Base-by-base conservation (phyloP, 139 green algal genomes). In the Chlorella sp. region DNA sequence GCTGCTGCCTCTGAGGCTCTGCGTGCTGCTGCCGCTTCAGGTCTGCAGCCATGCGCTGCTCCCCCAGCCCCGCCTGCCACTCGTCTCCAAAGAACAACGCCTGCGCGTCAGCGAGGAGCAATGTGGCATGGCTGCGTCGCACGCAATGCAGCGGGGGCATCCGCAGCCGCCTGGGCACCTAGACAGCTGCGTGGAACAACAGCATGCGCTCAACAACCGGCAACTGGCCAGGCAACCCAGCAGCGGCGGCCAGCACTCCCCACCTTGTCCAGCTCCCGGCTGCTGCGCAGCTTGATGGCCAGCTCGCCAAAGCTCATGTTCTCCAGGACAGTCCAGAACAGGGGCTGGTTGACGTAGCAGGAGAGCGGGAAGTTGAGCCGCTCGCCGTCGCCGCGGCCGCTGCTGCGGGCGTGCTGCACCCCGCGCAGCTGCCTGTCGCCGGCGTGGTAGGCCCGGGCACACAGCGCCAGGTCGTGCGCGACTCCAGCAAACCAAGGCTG, bases 331-430 rank as follows among this genome's bases (percentile, higher is more conserved):
- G 48, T 38, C 76, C 76, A 82, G 28, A 82, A 70, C 0, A 24
- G 14, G 13, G 44, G 72, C 72, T 78, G 72, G 72, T 56, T 17
- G 17, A 34, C 38, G 43, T 43, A 78, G 72, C 54, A 54, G 54
- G 30, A 34, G 6, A 82, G 76, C 36, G 76, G 76, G 76, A 82
- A 82, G 38, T 82, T 82, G 76, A 82, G 76, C 17, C 7, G 17
- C 19, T 43, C 54, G 36, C 24, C 76, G 22, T 54, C 72, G 8
- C 6, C 1, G 1, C 36, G 43, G 73, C 28, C 44, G 44, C 11
- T 34, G 17, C 48, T 32, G 54, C 14, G 2, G 54, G 17, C 36
- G 36, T 62, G 43, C 36, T 54, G n/a, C 48, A 85, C 8, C 19
- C 51, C 38, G 0, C 58, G 38, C 67, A 86, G n/a, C 32, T 36